Evolutionary conservation across 345 rosid genomes (phyloP), one percentile per base, ranked within the genome.

Genomic region (Viola odorata): DNA sequence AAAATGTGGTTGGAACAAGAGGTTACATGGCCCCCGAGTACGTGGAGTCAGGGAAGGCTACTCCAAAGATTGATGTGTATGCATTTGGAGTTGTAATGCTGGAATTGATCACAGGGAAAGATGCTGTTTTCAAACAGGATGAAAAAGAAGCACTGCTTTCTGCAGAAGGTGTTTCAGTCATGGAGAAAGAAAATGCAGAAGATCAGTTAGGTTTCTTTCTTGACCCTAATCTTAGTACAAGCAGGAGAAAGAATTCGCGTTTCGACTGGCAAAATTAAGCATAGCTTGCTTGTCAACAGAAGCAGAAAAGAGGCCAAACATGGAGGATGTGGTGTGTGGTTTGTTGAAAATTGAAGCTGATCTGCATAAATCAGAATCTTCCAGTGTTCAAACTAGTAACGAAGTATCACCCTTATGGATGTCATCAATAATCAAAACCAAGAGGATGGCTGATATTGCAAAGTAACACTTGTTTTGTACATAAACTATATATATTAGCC

Each of bases 1-100:
- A 60, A 54, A 58, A 57, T 48, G 58, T 66, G 57, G 11, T 66
- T 9, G 81, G 77, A 45, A 60, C 76, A 38, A 72, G 65, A 59
- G 81, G 77, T 49, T 82, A 77, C 65, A 48, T 70, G 73, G 80
- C 86, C 3, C 86, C 80, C 0, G 82, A 79, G 67, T 77, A 72
- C 16, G 9, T 72, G 7, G 84, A 77, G 56, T 63, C 50, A 45
- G 84, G 82, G 45, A 42, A 65, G 54, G 77, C 69, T 38, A 61
- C 75, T 53, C 68, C 78, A 1, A 61, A 75, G 67, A 75, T 77
- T 61, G 82, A 82, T 58, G 66, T 63, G 11, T 79, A 74, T 48
- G 80, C 86, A 8, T 82, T 82, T 1, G 80, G 82, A 50, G 80
- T 77, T 44, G 67, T 82, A 15, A n/a, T 77, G 67, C 61, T 77